phyloP scores from a whole-genome alignment of 176 grass and related monocot species.

The Neostapfia colusana region DNA sequence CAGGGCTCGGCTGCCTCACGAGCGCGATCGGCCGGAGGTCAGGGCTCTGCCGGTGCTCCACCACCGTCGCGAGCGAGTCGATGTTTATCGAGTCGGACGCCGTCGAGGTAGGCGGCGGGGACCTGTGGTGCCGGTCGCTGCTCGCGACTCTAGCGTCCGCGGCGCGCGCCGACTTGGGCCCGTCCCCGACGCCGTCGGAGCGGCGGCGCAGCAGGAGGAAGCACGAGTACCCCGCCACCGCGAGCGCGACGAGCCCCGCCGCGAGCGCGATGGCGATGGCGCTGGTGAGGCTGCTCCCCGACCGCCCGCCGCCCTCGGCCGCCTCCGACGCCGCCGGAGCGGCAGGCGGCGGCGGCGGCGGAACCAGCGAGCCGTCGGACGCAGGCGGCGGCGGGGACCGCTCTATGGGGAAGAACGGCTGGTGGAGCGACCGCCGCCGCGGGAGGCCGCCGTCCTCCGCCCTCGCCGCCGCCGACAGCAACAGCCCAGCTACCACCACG shows the following conservation, averaged over 20 bases:
- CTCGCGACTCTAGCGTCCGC: conserved; percentile 21
- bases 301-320: conserved; percentile 22
- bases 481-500: not conserved
- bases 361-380: not conserved
- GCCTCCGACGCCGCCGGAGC: not conserved
- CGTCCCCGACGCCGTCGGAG: conserved; percentile 1
- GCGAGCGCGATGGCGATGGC: conserved; percentile 55
- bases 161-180: conserved; percentile 22
- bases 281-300: conserved; percentile 40
- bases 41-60: conserved; percentile 51
- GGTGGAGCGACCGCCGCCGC: conserved; percentile 52
- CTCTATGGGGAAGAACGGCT: conserved; percentile 59
- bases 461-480: not conserved
- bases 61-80: conserved; percentile 45
- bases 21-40: conserved; percentile 57
- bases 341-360: not conserved
- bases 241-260: conserved; percentile 39
- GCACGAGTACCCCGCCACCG: conserved; percentile 47
- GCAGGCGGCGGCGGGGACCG: conserved; percentile 40
- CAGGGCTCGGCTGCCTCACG: conserved; percentile 50
- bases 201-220: conserved; percentile 45
- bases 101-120: conserved; percentile 50
- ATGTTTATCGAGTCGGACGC: conserved; percentile 51
- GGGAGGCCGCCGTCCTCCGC: not conserved
- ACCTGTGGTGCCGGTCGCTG: conserved; percentile 42